Conservation (phyloP, 2,329 filamentous ascomycete genomes). For the Hymenoscyphus infarciens region DNA sequence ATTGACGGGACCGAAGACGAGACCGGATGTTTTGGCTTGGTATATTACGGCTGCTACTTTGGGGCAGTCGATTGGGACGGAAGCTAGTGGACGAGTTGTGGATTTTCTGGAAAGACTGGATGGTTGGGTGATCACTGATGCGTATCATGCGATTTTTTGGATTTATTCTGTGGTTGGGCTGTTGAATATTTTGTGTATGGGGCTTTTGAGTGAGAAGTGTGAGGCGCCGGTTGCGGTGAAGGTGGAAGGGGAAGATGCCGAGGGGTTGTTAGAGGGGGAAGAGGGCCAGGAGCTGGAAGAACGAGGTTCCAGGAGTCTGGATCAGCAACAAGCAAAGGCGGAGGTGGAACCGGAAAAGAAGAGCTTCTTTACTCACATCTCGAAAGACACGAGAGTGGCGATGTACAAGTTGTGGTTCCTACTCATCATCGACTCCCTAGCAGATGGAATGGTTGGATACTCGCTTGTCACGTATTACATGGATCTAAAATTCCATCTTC, state of each 20-base stretch:
- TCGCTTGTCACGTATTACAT: constrained; percentile 57
- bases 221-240: constrained; percentile 16
- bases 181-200: constrained; percentile 52
- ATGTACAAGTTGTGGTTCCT: constrained; percentile 65
- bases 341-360: constrained; percentile 12
- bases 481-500: constrained; percentile 51
- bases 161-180: constrained; percentile 53
- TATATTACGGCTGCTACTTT: constrained; percentile 55
- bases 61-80: constrained; percentile 56
- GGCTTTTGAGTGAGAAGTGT: constrained; percentile 44
- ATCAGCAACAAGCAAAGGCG: not conserved
- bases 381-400: constrained; percentile 50
- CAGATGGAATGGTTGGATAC: constrained; percentile 62
- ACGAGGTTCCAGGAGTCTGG: not conserved
- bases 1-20: constrained; percentile 42
- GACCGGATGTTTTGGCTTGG: constrained; percentile 57
- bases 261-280: constrained; percentile 20
- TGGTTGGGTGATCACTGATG: constrained; percentile 43
- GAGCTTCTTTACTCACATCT: constrained; percentile 52
- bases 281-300: constrained; percentile 13
- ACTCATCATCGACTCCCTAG: constrained; percentile 59
- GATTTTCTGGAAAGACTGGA: constrained; percentile 43
- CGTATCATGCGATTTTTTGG: constrained; percentile 55
- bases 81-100: constrained; percentile 56
- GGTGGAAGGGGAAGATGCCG: constrained; percentile 15